Evolutionary conservation across 208 protist genomes (phyloP).

Genomic region (Spongospora subterranea): DNA sequence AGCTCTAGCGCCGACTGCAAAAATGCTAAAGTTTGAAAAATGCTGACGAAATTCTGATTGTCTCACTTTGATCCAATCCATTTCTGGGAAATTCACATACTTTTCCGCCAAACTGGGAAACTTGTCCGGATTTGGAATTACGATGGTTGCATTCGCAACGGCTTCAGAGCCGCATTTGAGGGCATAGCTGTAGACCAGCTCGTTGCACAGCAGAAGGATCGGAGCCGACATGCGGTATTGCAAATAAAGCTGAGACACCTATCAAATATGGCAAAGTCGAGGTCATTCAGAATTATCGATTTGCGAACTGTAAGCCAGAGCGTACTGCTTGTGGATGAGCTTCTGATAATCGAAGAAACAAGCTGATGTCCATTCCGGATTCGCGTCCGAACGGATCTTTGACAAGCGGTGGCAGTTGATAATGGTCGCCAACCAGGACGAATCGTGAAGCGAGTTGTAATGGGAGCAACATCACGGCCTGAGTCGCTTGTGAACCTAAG

Average conservation of each 20-base stretch:
- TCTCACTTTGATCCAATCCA: not conserved
- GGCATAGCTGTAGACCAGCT: conserved; percentile 63
- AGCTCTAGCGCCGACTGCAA: not conserved
- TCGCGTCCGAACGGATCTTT: conserved; percentile 2
- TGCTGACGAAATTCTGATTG: not conserved
- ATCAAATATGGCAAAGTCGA: not conserved
- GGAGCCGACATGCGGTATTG: conserved; percentile 70
- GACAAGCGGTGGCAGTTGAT: conserved; percentile 73
- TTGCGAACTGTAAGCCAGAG: not conserved
- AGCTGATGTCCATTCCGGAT: conserved; percentile 52
- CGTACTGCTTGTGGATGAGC: conserved; percentile 65
- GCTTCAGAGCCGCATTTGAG: conserved; percentile 57
- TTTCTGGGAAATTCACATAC: not conserved
- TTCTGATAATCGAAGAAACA: conserved; percentile 67
- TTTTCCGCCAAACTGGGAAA: not conserved
- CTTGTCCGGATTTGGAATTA: not conserved
- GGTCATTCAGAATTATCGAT: not conserved
- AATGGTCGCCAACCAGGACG: conserved; percentile 74
- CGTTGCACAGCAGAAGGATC: conserved; percentile 66
- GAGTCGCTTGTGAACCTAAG: conserved; percentile 46
- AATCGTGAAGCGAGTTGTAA: conserved; percentile 66
- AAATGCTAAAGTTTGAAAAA: not conserved
- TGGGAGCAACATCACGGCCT: conserved; percentile 65
- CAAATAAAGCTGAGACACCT: not conserved
- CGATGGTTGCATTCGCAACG: not conserved